Evolutionary conservation across 139 green algal genomes (phyloP).

Genomic region (Chlamydomonas schloesseri): DNA sequence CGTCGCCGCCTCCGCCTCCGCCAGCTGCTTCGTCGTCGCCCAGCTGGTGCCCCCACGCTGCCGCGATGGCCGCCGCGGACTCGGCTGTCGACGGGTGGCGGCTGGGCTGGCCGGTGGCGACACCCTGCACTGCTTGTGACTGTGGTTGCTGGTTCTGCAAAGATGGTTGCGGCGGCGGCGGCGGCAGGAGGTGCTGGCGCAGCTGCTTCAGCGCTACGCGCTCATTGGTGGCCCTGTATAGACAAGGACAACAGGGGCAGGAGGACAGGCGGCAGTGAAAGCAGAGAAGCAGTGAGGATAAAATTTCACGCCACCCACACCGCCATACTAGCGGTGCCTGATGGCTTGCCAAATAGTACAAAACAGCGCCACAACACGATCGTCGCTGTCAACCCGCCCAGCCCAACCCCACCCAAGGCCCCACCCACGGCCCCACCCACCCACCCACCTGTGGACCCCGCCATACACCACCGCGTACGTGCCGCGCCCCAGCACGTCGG

Average conservation of each 20-base stretch:
- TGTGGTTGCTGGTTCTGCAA: no score
- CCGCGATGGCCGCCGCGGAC: neutral
- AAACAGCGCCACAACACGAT: no score
- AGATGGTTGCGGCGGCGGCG: neutral
- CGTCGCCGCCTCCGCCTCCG: neutral
- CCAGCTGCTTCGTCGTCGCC: neutral
- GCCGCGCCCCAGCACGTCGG: neutral
- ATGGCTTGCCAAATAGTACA: no score
- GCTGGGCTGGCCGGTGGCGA: neutral
- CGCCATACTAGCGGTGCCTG: no score
- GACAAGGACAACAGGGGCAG: no score
- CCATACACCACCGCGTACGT: constrained; percentile 25
- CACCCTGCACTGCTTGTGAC: no score
- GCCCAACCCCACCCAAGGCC: no score
- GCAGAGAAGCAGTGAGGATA: no score
- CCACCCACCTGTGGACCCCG: neutral
- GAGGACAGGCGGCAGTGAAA: no score
- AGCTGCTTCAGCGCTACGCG: constrained; percentile 86
- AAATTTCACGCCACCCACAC: no score
- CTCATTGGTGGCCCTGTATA: constrained; percentile 55
- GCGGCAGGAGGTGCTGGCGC: neutral
- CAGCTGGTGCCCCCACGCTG: neutral
- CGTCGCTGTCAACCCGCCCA: no score
- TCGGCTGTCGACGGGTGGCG: neutral
- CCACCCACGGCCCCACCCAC: no score